Evolutionary conservation across 2,329 filamentous ascomycete species (phyloP), one percentile per base, ranked within the genome.

Genomic region (Thelonectria discophora): DNA sequence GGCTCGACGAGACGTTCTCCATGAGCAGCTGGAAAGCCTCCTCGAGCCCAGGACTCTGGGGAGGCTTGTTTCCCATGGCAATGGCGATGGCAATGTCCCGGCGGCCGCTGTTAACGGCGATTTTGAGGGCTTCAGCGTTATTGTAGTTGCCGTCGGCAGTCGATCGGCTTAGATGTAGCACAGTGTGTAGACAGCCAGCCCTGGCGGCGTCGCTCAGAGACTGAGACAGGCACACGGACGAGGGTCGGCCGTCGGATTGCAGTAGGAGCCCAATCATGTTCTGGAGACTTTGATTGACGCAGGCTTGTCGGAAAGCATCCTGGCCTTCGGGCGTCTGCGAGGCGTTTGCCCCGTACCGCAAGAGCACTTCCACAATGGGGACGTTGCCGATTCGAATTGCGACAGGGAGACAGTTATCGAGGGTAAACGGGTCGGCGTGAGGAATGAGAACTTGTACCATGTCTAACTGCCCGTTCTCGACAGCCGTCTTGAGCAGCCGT

Each of bases 71-170:
- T 12, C 84, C 85, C 52, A 83, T 82, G 13, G 86, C 70, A 18
- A 88, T 80, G 6, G 85, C 84, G 27, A 88, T 76, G 0, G 78
- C 81, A 42, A 88, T 80, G 64, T 88, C 85, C 53, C 81, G 77
- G 12, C 84, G 78, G 15, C 83, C 81, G 20, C 80, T 76, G 0
- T 72, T 73, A 21, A 88, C 74, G 3, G 85, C 84, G 0, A 77
- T 70, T 59, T 81, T 83, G 24, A 88, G 75, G 1, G 84, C 84
- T 18, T 85, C 80, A 10, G 80, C 83, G 2, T 79, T 74, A 62
- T 84, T 81, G 66, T 82, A 78, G 62, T 83, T 82, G 6, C 81
- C 82, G 52, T 88, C 83, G 2, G 84, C 85, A 2, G 76, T 79
- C 0, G 84, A 82, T 30, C 83, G 80, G 63, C 81, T 84, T 1